Evolutionary conservation across 1,139 yeast genomes (phyloP), one percentile per base, ranked within the genome.

Genomic region (Pichia sp.): DNA sequence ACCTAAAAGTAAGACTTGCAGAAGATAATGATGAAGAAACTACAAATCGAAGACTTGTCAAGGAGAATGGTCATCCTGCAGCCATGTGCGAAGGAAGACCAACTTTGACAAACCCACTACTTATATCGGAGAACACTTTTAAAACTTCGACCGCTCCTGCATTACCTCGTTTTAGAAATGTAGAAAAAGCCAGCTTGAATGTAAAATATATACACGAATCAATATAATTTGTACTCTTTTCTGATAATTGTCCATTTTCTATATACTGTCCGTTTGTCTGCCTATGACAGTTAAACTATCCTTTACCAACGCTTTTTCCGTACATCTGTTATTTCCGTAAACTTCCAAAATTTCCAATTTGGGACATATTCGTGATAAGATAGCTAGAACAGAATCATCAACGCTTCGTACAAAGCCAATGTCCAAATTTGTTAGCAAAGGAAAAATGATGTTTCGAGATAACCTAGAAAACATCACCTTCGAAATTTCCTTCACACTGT

Each of bases 331-430:
- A 62, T 85, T 78, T 0, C 96, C 96, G 68, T 85, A 88, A 6
- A 88, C 89, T 64, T 89, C 96, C 54, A 90, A 65, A 11, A 87
- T 73, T 47, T 78, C 75, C 56, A 90, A 70, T 51, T 79, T 80
- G 0, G 84, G 80, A 61, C 93, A 86, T 15, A 76, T 73, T 31
- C 77, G 72, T 8, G 84, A 78, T 19, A 89, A 62, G 26, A 77
- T 65, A 34, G 76, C 75, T n/a, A 89, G 68, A 0, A 83, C 75
- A 40, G 75, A 79, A 69, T 90, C 87, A 67, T 88, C 89, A 5
- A 88, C 78, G 23, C 82, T 74, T 51, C 95, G 73, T 1, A 89
- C 89, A 71, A 90, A 90, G 0, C 96, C 93, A 13, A 82, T 64
- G 67, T 90, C 93, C 32, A 87, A 65, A 30, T 81, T 77, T 0